A percentile compares a stretch with the other conserved stretches of the same genome.
These are phyloP conservation scores for Blastomyces percursus DNA, from an alignment of 2,329 filamentous ascomycete genomes.

Conservation along the genomic window DNA sequence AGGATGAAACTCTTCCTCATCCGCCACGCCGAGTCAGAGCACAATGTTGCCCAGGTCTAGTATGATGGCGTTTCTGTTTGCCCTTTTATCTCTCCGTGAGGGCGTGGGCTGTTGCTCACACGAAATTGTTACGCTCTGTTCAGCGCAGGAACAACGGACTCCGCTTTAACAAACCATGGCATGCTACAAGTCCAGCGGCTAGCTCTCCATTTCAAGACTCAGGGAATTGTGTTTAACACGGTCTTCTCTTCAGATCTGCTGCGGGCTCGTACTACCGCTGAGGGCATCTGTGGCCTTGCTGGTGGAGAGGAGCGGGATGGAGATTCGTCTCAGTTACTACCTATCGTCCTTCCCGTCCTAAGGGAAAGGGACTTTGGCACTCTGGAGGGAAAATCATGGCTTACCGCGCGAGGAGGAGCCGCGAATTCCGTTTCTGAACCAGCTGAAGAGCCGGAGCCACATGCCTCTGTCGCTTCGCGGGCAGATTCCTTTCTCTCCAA, in stretches of 20 bases:
- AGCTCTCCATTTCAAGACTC: constrained; percentile 54
- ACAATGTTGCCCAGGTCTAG: constrained; percentile 58
- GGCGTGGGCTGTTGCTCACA: neutral
- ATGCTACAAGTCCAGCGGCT: constrained; percentile 65
- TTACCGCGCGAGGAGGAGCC: neutral
- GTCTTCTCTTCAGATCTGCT: constrained; percentile 70
- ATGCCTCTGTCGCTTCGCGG: constrained; percentile 53
- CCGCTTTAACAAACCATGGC: constrained; percentile 68
- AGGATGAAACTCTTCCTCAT: constrained; percentile 60
- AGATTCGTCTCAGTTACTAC: neutral
- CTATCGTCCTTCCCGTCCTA: constrained; percentile 18
- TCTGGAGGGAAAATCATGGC: constrained; percentile 25
- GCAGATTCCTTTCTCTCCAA: constrained; percentile 55
- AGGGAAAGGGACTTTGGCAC: constrained; percentile 34
- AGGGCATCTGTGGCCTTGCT: constrained; percentile 18
- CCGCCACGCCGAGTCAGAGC: constrained; percentile 79
- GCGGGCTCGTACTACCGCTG: constrained; percentile 48
- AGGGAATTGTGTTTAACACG: constrained; percentile 53
- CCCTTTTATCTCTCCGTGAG: neutral
- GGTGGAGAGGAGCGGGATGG: constrained; percentile 3
- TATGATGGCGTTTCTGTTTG: constrained; percentile 10
- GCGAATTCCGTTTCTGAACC: constrained; percentile 26
- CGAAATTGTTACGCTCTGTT: constrained; percentile 1
- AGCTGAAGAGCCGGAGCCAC: constrained; percentile 55
- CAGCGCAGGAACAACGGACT: constrained; percentile 69